Evolutionary conservation across 2,329 filamentous ascomycete species (phyloP).

Genomic region (Aspergillus pseudotamarii): DNA sequence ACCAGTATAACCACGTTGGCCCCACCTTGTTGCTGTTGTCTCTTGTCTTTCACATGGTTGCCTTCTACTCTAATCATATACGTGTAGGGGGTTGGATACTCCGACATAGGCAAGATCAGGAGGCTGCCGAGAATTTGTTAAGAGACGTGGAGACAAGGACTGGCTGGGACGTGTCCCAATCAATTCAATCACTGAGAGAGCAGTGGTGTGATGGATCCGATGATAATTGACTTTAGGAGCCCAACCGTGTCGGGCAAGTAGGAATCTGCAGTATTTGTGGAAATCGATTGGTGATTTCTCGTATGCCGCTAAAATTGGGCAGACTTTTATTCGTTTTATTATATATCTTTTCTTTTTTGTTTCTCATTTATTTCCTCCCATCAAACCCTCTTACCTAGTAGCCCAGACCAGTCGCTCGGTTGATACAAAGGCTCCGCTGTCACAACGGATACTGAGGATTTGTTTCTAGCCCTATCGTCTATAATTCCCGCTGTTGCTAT

Average conservation of each 20-base stretch:
- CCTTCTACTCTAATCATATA: not conserved
- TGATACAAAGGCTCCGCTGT: not conserved
- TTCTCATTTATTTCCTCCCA: too few relatives aligned
- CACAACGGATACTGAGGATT: not conserved
- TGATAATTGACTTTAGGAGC: constrained; percentile 4
- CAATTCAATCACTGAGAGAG: constrained; percentile 24
- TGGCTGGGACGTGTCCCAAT: constrained; percentile 30
- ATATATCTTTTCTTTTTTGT: not conserved
- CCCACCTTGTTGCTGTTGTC: not conserved
- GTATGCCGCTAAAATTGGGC: not conserved
- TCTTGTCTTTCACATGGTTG: not conserved
- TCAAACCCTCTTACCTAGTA: too few relatives aligned
- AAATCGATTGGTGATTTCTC: not conserved
- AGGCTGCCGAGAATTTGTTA: constrained; percentile 26
- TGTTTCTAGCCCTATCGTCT: not conserved
- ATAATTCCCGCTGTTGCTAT: not conserved
- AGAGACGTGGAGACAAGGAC: constrained; percentile 26
- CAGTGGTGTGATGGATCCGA: constrained; percentile 26
- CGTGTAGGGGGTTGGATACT: constrained; percentile 30
- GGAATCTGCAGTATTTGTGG: not conserved
- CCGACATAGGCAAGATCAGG: constrained; percentile 26
- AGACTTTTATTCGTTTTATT: not conserved
- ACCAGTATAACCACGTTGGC: not conserved
- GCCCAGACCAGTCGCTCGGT: too few relatives aligned
- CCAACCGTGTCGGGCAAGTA: not conserved